These are phyloP conservation scores for Myxozyma neotropica DNA, from an alignment of 805 yeast genomes.

Conservation along the genomic window DNA sequence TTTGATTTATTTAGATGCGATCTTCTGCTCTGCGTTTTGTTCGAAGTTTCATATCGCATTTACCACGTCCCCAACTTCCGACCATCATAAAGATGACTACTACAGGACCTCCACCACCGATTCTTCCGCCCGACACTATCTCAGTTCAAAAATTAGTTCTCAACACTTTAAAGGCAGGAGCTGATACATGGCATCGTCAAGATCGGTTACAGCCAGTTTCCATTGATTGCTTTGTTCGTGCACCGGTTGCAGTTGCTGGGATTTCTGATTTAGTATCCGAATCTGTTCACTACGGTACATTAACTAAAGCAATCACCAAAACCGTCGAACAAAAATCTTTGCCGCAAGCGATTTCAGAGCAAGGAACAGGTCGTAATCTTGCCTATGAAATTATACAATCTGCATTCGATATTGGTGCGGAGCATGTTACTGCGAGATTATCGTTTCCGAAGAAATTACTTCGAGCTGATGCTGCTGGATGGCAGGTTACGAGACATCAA, in stretches of 20 bases:
- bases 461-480: conserved; percentile 55
- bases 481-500: conserved; percentile 45
- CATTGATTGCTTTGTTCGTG: conserved; percentile 60
- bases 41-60: not conserved
- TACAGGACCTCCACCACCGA: conserved; percentile 12
- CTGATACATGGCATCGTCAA: conserved; percentile 36
- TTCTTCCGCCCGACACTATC: conserved; percentile 27
- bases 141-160: conserved; percentile 52
- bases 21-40: not conserved
- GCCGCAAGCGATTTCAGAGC: conserved; percentile 36
- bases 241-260: conserved; percentile 77
- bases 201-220: conserved; percentile 60
- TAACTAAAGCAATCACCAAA: conserved; percentile 64
- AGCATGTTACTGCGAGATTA: conserved; percentile 48
- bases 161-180: conserved; percentile 45
- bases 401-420: conserved; percentile 54
- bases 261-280: conserved; percentile 74
- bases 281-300: conserved; percentile 85
- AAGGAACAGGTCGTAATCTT: conserved; percentile 41
- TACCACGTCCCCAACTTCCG: not conserved
- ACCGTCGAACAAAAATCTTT: conserved; percentile 51
- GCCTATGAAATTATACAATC: conserved; percentile 53
- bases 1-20: not conserved
- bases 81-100: not conserved
- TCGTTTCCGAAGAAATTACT: conserved; percentile 59